phyloP scores from a whole-genome alignment of 495 filamentous ascomycete genomes.

The Neurospora sublineolata region DNA sequence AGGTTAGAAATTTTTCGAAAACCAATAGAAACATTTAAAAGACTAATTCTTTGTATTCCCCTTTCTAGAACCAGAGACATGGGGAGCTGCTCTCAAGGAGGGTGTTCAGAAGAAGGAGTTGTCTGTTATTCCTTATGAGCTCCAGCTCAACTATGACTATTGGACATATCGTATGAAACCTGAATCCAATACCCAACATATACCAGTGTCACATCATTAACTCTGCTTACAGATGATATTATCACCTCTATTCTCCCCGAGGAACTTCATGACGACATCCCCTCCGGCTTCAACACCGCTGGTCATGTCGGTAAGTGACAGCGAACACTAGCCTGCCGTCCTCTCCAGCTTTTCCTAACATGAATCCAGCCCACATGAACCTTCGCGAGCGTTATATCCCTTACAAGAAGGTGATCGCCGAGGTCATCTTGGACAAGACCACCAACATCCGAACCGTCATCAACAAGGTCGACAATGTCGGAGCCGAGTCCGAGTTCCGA shows the following conservation, averaged over 20 bases:
- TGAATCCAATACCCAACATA: neutral
- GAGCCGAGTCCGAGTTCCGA: slow-evolving; percentile 70
- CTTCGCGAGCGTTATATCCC: slow-evolving; percentile 67
- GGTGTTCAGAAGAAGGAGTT: slow-evolving; percentile 56
- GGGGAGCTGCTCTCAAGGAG: slow-evolving; percentile 55
- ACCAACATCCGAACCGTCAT: slow-evolving; percentile 69
- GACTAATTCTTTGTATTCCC: slow-evolving; percentile 6
- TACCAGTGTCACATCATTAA: slow-evolving; percentile 1
- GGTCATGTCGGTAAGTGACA: slow-evolving; percentile 68
- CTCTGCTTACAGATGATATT: slow-evolving; percentile 53
- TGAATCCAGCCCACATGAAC: slow-evolving; percentile 63
- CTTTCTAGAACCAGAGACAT: slow-evolving; percentile 56
- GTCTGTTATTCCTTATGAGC: slow-evolving; percentile 56
- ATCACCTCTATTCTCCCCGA: slow-evolving; percentile 64
- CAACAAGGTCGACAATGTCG: slow-evolving; percentile 87
- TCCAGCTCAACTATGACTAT: slow-evolving; percentile 69
- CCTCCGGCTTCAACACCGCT: slow-evolving; percentile 73
- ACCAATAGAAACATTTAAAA: neutral
- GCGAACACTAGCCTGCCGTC: neutral
- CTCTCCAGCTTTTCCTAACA: slow-evolving; percentile 1
- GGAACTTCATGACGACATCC: slow-evolving; percentile 55
- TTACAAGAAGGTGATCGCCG: slow-evolving; percentile 73
- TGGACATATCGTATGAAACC: slow-evolving; percentile 64
- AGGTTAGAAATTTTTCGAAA: slow-evolving; percentile 35
- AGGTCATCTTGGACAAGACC: slow-evolving; percentile 84